phyloP scores from a whole-genome alignment of 1,284 basidiomycete genomes.

The Ceratobasidium papillatum region DNA sequence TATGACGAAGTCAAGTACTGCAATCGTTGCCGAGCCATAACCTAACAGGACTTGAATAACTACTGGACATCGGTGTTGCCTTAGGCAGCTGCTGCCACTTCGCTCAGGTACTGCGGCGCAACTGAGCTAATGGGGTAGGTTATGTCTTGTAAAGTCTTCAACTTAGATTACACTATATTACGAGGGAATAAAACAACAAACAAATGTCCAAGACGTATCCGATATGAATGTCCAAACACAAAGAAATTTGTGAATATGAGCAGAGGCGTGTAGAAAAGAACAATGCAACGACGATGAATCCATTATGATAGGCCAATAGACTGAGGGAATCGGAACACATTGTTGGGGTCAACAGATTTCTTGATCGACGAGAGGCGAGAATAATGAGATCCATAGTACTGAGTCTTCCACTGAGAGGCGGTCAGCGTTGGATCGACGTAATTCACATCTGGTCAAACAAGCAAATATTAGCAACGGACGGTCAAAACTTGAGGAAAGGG shows the following conservation, averaged over 20 bases:
- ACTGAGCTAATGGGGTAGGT: too few species aligned
- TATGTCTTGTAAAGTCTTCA: too few species aligned
- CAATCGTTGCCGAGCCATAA: too few species aligned
- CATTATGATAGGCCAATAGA: constrained; percentile 38
- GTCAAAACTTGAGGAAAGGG: background rate
- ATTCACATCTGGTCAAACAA: constrained; percentile 41
- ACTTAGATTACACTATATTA: too few species aligned
- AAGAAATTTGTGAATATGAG: background rate
- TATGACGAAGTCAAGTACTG: background rate
- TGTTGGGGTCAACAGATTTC: constrained; percentile 41
- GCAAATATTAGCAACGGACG: background rate
- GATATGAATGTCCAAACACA: background rate
- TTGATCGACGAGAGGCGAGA: constrained; percentile 42
- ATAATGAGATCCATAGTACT: constrained; percentile 43
- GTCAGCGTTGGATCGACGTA: constrained; percentile 45
- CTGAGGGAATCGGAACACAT: constrained; percentile 45
- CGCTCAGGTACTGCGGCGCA: too few species aligned
- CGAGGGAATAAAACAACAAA: too few species aligned
- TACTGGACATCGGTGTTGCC: too few species aligned
- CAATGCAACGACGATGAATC: background rate
- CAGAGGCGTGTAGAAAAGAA: background rate
- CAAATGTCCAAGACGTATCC: too few species aligned
- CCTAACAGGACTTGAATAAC: too few species aligned
- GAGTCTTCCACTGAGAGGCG: constrained; percentile 42
- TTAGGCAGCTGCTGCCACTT: too few species aligned